Percentiles rank a stretch among this genome's conserved stretches.
phyloP scores from a whole-genome alignment of 2,329 filamentous ascomycete genomes.

The Xylaria sp. region DNA sequence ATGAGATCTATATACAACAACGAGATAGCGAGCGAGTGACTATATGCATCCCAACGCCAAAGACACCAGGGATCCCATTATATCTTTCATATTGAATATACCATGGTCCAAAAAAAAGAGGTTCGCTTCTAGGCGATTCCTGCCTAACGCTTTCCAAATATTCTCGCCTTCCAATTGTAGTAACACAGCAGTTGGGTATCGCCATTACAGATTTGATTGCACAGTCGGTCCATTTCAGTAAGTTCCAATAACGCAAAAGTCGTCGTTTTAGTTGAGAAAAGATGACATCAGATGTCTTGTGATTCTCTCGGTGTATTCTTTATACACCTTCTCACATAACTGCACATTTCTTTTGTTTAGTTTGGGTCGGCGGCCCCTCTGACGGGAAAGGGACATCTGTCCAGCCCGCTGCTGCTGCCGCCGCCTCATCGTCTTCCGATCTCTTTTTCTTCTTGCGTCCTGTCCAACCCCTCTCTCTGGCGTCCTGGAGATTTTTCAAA shows the following conservation, averaged over 20 bases:
- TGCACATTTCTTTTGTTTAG: slow-evolving; percentile 60
- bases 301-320: not conserved
- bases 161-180: not conserved
- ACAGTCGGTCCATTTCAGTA: not conserved
- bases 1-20: slow-evolving; percentile 12
- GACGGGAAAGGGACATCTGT: slow-evolving; percentile 60
- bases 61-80: not conserved
- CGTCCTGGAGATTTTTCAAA: slow-evolving; percentile 71
- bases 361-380: slow-evolving; percentile 45
- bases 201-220: slow-evolving; percentile 16
- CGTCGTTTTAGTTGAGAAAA: not conserved
- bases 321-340: slow-evolving; percentile 59
- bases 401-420: slow-evolving; percentile 63
- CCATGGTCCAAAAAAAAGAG: not conserved
- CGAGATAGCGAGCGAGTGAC: slow-evolving; percentile 24
- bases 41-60: slow-evolving; percentile 12
- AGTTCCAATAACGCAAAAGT: not conserved
- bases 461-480: slow-evolving; percentile 68
- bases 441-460: slow-evolving; percentile 53
- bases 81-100: not conserved
- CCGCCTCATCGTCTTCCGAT: slow-evolving; percentile 50
- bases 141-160: not conserved
- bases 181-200: slow-evolving; percentile 23
- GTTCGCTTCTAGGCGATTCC: not conserved
- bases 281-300: not conserved